Conservation (phyloP, 352 stramenopile genomes). For the Globisporangium rhizosaccharum region DNA sequence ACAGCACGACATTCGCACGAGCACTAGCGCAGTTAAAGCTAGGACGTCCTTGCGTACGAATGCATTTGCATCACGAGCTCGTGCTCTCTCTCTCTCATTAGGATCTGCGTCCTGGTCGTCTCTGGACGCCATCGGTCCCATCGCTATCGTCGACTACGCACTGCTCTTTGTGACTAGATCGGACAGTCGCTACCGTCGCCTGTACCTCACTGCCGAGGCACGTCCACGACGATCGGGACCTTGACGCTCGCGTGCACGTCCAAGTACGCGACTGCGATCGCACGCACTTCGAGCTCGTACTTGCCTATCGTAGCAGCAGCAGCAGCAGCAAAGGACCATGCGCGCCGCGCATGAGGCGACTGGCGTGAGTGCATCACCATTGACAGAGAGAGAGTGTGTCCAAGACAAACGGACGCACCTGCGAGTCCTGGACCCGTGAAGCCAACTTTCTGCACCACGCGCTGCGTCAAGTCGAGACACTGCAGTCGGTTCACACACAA, state of each 20-base stretch:
- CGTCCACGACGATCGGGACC: constrained; percentile 38
- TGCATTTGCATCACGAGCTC: too few species aligned
- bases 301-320: constrained; percentile 25
- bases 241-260: constrained; percentile 37
- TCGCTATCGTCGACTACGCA: background rate
- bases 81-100: too few species aligned
- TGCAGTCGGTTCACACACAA: constrained; percentile 13
- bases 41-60: too few species aligned
- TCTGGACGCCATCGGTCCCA: too few species aligned
- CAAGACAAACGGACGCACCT: constrained; percentile 20
- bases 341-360: too few species aligned
- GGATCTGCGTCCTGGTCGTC: too few species aligned
- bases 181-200: background rate
- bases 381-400: too few species aligned
- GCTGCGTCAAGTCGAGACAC: constrained; percentile 47
- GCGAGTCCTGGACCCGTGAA: constrained; percentile 59
- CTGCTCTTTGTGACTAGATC: background rate
- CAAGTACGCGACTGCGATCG: constrained; percentile 56
- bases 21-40: too few species aligned
- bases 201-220: background rate
- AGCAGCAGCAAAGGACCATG: background rate
- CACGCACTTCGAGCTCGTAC: constrained; percentile 76
- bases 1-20: too few species aligned
- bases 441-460: constrained; percentile 41
- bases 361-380: too few species aligned